Percentiles rank a stretch among this genome's conserved stretches.
phyloP scores from a whole-genome alignment of 805 yeast genomes.

The Ogataea henricii region DNA sequence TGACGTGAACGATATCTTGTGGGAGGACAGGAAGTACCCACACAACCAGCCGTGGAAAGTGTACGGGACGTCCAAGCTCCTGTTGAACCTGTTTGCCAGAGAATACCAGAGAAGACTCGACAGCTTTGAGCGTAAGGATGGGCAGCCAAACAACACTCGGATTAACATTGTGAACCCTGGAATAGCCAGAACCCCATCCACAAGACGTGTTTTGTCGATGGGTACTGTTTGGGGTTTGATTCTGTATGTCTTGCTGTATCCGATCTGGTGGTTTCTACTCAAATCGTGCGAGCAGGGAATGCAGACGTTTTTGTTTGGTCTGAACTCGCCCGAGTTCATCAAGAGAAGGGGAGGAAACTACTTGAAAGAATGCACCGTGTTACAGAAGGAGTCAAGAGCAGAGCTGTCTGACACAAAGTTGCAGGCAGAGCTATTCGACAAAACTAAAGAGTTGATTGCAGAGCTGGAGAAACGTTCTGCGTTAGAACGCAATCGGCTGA shows the following conservation, averaged over 20 bases:
- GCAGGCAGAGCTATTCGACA: conserved; percentile 60
- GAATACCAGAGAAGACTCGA: conserved; percentile 73
- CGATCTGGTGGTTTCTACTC: conserved; percentile 78
- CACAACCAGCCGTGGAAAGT: conserved; percentile 66
- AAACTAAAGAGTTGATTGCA: conserved; percentile 59
- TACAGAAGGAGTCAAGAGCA: conserved; percentile 51
- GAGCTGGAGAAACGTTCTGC: conserved; percentile 73
- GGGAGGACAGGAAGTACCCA: conserved; percentile 62
- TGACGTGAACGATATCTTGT: conserved; percentile 62
- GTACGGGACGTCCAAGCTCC: conserved; percentile 80
- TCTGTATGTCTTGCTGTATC: conserved; percentile 68
- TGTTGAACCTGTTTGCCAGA: conserved; percentile 71
- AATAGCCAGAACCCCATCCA: conserved; percentile 82
- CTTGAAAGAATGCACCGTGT: conserved; percentile 69
- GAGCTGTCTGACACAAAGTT: conserved; percentile 64
- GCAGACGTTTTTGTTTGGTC: conserved; percentile 69
- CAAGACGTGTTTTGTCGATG: conserved; percentile 73
- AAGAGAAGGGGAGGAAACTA: conserved; percentile 65
- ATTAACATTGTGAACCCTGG: conserved; percentile 89
- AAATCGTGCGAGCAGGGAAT: conserved; percentile 80
- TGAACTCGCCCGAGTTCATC: conserved; percentile 70
- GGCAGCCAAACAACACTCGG: conserved; percentile 67
- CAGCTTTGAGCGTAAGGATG: conserved; percentile 65
- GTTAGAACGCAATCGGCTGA: conserved; percentile 52
- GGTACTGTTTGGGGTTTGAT: conserved; percentile 67